Percentiles rank a stretch among this genome's conserved stretches.
These are phyloP conservation scores for Amoeboaphelidium protococcarum DNA, from an alignment of 371 early-diverging fungal species.

Conservation along the genomic window DNA sequence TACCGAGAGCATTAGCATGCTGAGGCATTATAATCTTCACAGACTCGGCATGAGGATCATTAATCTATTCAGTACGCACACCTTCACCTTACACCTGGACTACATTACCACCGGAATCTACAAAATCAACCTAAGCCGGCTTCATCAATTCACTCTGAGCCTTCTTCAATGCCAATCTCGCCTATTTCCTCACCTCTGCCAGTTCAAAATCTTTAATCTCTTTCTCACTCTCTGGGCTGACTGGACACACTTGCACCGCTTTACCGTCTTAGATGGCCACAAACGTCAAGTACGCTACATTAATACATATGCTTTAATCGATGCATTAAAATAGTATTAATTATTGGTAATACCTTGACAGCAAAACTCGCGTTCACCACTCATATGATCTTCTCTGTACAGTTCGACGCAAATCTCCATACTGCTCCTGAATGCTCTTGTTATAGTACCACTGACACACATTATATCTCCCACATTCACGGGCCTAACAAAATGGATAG, in stretches of 20 bases:
- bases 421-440: slow-evolving; percentile 38
- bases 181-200: slow-evolving; percentile 25
- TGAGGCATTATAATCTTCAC: slow-evolving; percentile 41
- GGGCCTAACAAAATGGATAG: slow-evolving; percentile 22
- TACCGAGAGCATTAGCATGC: slow-evolving; percentile 36
- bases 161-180: slow-evolving; percentile 9
- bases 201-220: slow-evolving; percentile 22
- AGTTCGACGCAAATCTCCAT: slow-evolving; percentile 48
- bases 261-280: slow-evolving; percentile 22
- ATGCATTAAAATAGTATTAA: background rate
- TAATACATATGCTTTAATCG: background rate
- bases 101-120: background rate
- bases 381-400: slow-evolving; percentile 30
- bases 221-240: slow-evolving; percentile 15
- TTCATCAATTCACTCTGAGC: background rate
- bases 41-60: slow-evolving; percentile 24
- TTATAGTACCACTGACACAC: slow-evolving; percentile 33
- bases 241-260: slow-evolving; percentile 17
- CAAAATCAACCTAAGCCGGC: background rate
- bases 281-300: slow-evolving; percentile 35
- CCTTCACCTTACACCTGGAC: slow-evolving; percentile 11
- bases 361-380: slow-evolving; percentile 28
- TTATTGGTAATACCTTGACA: slow-evolving; percentile 9
- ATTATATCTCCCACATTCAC: slow-evolving; percentile 34
- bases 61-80: slow-evolving; percentile 10